These are phyloP conservation scores for Herpetomonas samuelpessoai DNA, from an alignment of 208 protist species.

Conservation along the genomic window DNA sequence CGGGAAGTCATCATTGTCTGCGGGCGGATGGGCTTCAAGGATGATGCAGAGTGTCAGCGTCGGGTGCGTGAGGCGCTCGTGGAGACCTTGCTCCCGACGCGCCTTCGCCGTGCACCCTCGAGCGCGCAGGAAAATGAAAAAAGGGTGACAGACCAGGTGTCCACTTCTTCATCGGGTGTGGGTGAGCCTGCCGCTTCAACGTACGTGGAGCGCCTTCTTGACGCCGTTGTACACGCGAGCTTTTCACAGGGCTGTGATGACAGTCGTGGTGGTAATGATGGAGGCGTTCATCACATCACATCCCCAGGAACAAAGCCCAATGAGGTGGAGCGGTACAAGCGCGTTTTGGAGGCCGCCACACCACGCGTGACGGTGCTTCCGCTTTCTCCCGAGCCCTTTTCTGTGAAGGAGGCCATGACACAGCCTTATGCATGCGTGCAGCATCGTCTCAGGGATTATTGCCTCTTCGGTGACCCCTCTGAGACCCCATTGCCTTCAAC, in stretches of 20 bases:
- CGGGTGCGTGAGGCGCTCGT: slow-evolving; percentile 14
- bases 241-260: neutral
- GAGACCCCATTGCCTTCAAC: neutral
- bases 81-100: slow-evolving; percentile 9
- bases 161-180: no score
- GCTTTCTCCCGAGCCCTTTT: slow-evolving; percentile 34
- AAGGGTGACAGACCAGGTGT: neutral
- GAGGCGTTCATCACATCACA: no score
- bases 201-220: no score
- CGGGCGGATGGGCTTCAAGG: slow-evolving; percentile 29
- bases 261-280: neutral
- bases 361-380: slow-evolving; percentile 32
- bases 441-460: slow-evolving; percentile 2
- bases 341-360: slow-evolving; percentile 12
- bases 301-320: no score
- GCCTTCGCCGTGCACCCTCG: neutral
- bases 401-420: slow-evolving; percentile 27
- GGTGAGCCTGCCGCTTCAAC: no score
- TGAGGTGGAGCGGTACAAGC: neutral
- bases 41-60: slow-evolving; percentile 14
- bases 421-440: slow-evolving; percentile 28
- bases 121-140: neutral
- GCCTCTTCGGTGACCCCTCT: neutral
- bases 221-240: no score
- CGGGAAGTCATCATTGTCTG: slow-evolving; percentile 32